Evolutionary conservation across 2,329 filamentous ascomycete genomes (phyloP), one percentile per base, ranked within the genome.

Genomic region (Exophiala xenobiotica): DNA sequence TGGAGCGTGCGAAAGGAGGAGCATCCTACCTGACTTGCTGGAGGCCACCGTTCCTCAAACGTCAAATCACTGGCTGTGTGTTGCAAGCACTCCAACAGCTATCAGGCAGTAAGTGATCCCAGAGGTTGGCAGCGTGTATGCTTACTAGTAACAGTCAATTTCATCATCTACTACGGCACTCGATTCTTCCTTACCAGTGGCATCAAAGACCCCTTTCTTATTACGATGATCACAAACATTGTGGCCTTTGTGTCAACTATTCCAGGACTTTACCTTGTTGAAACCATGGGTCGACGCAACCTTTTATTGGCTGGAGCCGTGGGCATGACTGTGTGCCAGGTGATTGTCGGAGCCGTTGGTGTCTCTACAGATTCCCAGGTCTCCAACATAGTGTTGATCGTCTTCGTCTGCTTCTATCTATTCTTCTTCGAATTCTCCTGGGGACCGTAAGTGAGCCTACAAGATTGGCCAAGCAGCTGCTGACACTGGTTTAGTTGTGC

Each of bases 351-450:
- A 12, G 81, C 3, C 74, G 74, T 11, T 71, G 65, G 70, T 0
- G 74, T 65, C n/a, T n/a, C n/a, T n/a, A n/a, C n/a, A n/a, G n/a
- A n/a, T n/a, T n/a, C n/a, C n/a, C n/a, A n/a, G n/a, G n/a, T n/a
- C n/a, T n/a, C 75, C 8, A 73, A 78, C 63, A 74, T 71, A 53
- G 82, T 86, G 43, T 85, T 90, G 78, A 90, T 95, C 60, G 82
- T 88, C 54, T 93, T 95, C 75, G 93, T 93, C 67, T 87, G 85
- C 75, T 85, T 95, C 76, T 93, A 90, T 79, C 91, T 96, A 78
- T 90, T 90, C 80, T 93, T 87, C 79, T 95, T 95, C 69, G 90
- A 90, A 55, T 85, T 80, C 53, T 95, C 90, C 58, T 95, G 89
- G 90, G 90, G 90, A 48, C 88, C 89, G 29, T 33, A 33, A 12